Evolutionary conservation across 2,329 filamentous ascomycete genomes (phyloP).

Genomic region (Allantophomopsis lycopodina): DNA sequence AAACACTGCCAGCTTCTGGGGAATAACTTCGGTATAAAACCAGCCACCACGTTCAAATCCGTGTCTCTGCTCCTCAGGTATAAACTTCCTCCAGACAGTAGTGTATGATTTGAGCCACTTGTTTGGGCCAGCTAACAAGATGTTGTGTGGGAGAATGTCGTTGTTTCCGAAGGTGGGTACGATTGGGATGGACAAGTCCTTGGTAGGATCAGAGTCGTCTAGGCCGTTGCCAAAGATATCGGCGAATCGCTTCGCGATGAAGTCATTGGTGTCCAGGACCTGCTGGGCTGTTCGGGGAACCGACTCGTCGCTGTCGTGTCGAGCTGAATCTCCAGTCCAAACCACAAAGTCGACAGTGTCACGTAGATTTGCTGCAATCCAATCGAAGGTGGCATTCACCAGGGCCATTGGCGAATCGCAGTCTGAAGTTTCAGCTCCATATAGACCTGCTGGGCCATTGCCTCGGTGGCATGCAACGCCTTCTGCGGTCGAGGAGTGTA

Average conservation of each 20-base stretch:
- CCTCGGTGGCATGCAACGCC: constrained; percentile 67
- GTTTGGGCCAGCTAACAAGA: constrained; percentile 76
- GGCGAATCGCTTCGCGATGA: constrained; percentile 62
- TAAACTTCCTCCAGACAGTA: constrained; percentile 72
- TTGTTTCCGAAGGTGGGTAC: constrained; percentile 94
- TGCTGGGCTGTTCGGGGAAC: constrained; percentile 63
- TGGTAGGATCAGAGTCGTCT: constrained; percentile 32
- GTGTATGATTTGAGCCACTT: constrained; percentile 68
- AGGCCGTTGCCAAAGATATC: constrained; percentile 52
- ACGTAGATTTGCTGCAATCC: constrained; percentile 67
- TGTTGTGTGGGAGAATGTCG: constrained; percentile 94
- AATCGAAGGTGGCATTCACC: constrained; percentile 78
- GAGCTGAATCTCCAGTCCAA: constrained; percentile 84
- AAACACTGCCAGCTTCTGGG: constrained; percentile 72
- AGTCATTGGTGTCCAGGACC: constrained; percentile 65
- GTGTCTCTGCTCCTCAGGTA: constrained; percentile 85
- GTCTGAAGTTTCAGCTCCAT: constrained; percentile 74
- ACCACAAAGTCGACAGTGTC: constrained; percentile 79
- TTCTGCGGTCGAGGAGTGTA: constrained; percentile 57
- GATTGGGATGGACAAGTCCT: constrained; percentile 60
- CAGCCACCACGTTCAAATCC: constrained; percentile 86
- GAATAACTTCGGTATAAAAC: constrained; percentile 89
- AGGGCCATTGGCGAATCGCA: constrained; percentile 78
- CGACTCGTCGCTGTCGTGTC: constrained; percentile 77
- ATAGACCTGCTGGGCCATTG: constrained; percentile 62